Evolutionary conservation across 495 filamentous ascomycete species (phyloP).

Genomic region (Neurospora sublineolata): DNA sequence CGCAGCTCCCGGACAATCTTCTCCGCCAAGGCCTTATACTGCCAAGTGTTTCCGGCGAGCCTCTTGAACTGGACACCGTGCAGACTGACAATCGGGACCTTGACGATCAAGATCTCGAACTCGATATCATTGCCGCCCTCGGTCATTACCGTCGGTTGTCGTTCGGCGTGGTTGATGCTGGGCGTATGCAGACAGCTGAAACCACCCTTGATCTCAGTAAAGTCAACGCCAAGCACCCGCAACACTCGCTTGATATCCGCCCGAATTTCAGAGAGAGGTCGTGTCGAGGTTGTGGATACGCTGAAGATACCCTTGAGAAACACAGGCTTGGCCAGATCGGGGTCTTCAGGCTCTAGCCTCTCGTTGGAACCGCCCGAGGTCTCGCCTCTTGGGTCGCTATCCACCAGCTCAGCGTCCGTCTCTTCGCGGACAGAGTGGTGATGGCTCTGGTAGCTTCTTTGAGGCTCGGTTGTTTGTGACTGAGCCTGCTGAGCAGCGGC

Average conservation of each 20-base stretch:
- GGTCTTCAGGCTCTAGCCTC: slow-evolving; percentile 38
- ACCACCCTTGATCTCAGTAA: slow-evolving; percentile 81
- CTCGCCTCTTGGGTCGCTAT: slow-evolving; percentile 16
- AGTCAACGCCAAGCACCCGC: slow-evolving; percentile 77
- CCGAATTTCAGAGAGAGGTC: slow-evolving; percentile 72
- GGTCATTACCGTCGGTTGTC: not conserved
- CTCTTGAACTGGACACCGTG: slow-evolving; percentile 99
- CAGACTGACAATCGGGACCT: slow-evolving; percentile 84
- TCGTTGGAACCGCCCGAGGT: slow-evolving; percentile 42
- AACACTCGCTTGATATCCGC: slow-evolving; percentile 87
- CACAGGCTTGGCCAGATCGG: slow-evolving; percentile 71
- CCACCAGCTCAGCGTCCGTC: slow-evolving; percentile 51
- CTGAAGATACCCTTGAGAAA: slow-evolving; percentile 97
- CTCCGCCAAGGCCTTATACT: slow-evolving; percentile 96
- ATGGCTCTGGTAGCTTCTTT: slow-evolving; percentile 16
- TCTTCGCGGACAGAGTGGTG: slow-evolving; percentile 71
- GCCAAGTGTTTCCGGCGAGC: slow-evolving; percentile 89
- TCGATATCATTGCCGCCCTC: slow-evolving; percentile 50
- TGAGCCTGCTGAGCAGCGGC: slow-evolving; percentile 10
- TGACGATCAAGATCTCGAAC: slow-evolving; percentile 97
- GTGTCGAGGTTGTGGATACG: slow-evolving; percentile 90
- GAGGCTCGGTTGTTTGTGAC: slow-evolving; percentile 21
- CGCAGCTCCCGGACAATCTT: slow-evolving; percentile 82
- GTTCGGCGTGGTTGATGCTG: slow-evolving; percentile 54
- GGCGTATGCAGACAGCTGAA: slow-evolving; percentile 83